phyloP scores from a whole-genome alignment of 2,329 filamentous ascomycete species.

The Fusarium austroafricanum region DNA sequence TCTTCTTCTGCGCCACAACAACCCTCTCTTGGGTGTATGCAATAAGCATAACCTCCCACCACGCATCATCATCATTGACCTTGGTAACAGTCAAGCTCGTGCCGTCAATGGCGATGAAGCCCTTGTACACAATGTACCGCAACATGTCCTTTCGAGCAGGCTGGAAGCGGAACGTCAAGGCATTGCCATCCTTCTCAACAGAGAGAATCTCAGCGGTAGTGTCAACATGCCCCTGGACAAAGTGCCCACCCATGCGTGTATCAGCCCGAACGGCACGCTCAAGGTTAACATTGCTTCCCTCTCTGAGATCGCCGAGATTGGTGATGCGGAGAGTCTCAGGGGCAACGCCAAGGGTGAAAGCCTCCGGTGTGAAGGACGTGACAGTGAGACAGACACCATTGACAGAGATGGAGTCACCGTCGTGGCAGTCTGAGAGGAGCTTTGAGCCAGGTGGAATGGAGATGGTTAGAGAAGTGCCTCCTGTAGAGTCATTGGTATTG shows the following conservation, averaged over 20 bases:
- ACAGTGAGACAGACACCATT: slow-evolving; percentile 98
- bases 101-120: slow-evolving; percentile 93
- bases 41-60: slow-evolving; percentile 98
- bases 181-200: slow-evolving; percentile 86
- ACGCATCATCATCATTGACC: slow-evolving; percentile 82
- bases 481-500: slow-evolving; percentile 81
- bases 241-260: slow-evolving; percentile 97
- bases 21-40: slow-evolving; percentile 95
- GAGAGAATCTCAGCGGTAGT: slow-evolving; percentile 81
- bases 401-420: slow-evolving; percentile 94
- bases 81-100: slow-evolving; percentile 92
- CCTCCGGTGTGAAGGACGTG: slow-evolving; percentile 63
- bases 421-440: slow-evolving; percentile 85
- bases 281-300: slow-evolving; percentile 82
- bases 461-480: slow-evolving; percentile 92
- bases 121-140: slow-evolving; percentile 94
- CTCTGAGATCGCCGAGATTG: slow-evolving; percentile 81
- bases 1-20: slow-evolving; percentile 80
- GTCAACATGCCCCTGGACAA: slow-evolving; percentile 98
- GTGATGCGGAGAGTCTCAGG: slow-evolving; percentile 96
- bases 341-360: slow-evolving; percentile 92
- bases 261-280: slow-evolving; percentile 91
- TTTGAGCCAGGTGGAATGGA: slow-evolving; percentile 71
- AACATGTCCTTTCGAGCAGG: slow-evolving; percentile 77
- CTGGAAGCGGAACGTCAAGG: slow-evolving; percentile 84